phyloP scores from a whole-genome alignment of 345 rosid species.

The Euphorbia lathyris region DNA sequence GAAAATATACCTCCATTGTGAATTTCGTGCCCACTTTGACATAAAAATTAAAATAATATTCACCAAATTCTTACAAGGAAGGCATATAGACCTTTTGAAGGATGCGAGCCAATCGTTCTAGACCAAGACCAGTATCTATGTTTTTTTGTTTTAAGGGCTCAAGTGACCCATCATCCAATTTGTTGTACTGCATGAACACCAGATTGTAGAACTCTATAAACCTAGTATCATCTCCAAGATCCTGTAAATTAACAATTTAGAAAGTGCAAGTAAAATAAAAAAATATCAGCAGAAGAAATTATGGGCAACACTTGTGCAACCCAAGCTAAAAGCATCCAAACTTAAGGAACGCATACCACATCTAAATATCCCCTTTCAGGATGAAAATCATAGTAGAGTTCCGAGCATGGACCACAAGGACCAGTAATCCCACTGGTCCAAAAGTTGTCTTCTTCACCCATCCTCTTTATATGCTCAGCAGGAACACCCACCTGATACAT shows the following conservation, averaged over 20 bases:
- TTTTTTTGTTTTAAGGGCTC: slow-evolving; percentile 88
- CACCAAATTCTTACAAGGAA: not conserved
- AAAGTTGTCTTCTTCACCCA: slow-evolving; percentile 94
- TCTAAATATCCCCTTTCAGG: slow-evolving; percentile 69
- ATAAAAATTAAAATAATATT: slow-evolving; percentile 1
- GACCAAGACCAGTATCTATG: slow-evolving; percentile 94
- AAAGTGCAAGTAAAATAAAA: slow-evolving; percentile 9
- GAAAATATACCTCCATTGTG: not conserved
- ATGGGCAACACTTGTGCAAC: not conserved
- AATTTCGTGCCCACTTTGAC: slow-evolving; percentile 12
- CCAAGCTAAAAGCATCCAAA: not conserved
- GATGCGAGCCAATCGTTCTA: slow-evolving; percentile 89
- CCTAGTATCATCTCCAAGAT: slow-evolving; percentile 91
- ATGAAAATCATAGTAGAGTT: slow-evolving; percentile 84
- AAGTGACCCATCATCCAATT: slow-evolving; percentile 69
- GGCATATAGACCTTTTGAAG: slow-evolving; percentile 57
- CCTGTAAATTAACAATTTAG: slow-evolving; percentile 38
- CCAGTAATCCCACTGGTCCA: slow-evolving; percentile 95
- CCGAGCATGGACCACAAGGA: slow-evolving; percentile 99
- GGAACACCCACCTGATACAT: slow-evolving; percentile 72
- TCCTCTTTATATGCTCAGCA: slow-evolving; percentile 66
- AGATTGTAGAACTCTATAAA: slow-evolving; percentile 93
- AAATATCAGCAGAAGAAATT: not conserved
- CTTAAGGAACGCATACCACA: slow-evolving; percentile 32
- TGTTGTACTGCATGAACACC: slow-evolving; percentile 95